Evolutionary conservation across 2,329 filamentous ascomycete genomes (phyloP), one percentile per base, ranked within the genome.

Genomic region (Cordyceps pruinosa): DNA sequence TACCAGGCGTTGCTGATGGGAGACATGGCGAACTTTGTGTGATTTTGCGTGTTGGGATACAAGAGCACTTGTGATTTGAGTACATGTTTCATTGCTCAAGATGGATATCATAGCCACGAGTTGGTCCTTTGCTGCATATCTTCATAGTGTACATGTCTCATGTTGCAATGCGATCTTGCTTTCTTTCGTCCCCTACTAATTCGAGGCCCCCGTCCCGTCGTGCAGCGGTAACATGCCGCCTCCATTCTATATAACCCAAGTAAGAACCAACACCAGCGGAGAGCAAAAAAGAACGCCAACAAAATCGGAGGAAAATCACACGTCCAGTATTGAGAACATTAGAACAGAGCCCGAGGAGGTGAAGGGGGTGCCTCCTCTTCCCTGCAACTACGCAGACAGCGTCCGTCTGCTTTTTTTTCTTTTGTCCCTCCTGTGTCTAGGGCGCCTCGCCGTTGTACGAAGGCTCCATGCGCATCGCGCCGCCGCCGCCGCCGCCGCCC

Each of bases 1-100:
- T 91, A 91, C 67, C 87, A 92, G 70, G 82, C 85, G 57, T 70
- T 89, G 58, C 70, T 96, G 65, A 82, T 94, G 75, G 91, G 91
- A 1, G 82, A 89, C 60, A 70, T 84, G 73, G 75, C 83, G 50
- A 74, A 72, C 1, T 75, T 70, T 30, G 61, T 30, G 26, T 64
- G 52, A 44, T 5, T 23, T 15, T 32, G 21, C 3, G 12, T 1
- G 6, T 5, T 42, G 23, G 17, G 19, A 19, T 30, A 7, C n/a
- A n/a, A n/a, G n/a, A n/a, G n/a, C n/a, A n/a, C n/a, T n/a, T n/a
- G n/a, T n/a, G 12, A n/a, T 30, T 4, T 32, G 32, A 12, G 5
- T 17, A 21, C 1, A 30, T 30, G 17, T 47, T 47, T 13, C 19
- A 19, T 41, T 28, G 7, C 23, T 41, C 2, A 28, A 15, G 30